Base-by-base conservation (phyloP, 2,329 filamentous ascomycete genomes). In the Fusarium sp. region DNA sequence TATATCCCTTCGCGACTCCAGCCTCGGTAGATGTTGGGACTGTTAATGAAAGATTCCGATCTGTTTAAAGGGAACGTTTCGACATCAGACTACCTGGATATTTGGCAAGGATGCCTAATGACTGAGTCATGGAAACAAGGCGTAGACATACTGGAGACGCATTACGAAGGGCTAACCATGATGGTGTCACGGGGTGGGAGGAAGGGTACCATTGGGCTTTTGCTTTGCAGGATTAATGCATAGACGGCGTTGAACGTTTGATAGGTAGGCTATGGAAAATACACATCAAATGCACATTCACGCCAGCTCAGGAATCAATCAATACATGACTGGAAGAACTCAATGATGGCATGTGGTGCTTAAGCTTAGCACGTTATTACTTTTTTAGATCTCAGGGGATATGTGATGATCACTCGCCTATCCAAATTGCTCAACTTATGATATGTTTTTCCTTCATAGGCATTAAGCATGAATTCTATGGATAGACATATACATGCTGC, bases 201-300 rank as follows among this genome's bases (percentile, higher is more conserved):
- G 67, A 68, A 65, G 61, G 68, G 45, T 39, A 60, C 27, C 55
- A 66, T 74, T 71, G 55, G 75, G 68, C 20, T 59, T 69, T 67
- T 56, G 54, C 41, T 56, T 68, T 68, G 67, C 53, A 66, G 66
- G 72, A 64, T 76, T 76, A 77, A 77, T 79, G 76, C 78, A 79
- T 80, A 79, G 76, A 80, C 69, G 79, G 76, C 79, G 76, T 80
- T 79, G 77, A 78, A 78, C 72, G 74, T 75, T 73, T 67, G 75
- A 69, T 65, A 76, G 74, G 64, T 65, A 76, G 72, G 74, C 66
- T 62, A 70, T 62, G 74, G 71, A 75, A 73, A 75, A 77, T 68
- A 77, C 62, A 76, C 59, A 68, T 62, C 46, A 58, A 73, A 63
- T 67, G 58, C 65, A 62, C 45, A 70, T 58, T 62, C 15, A 42